A percentile compares a stretch with the other conserved stretches of the same genome.
Evolutionary conservation across 139 green algal species (phyloP).

Genomic region (Tetraselmis chui): DNA sequence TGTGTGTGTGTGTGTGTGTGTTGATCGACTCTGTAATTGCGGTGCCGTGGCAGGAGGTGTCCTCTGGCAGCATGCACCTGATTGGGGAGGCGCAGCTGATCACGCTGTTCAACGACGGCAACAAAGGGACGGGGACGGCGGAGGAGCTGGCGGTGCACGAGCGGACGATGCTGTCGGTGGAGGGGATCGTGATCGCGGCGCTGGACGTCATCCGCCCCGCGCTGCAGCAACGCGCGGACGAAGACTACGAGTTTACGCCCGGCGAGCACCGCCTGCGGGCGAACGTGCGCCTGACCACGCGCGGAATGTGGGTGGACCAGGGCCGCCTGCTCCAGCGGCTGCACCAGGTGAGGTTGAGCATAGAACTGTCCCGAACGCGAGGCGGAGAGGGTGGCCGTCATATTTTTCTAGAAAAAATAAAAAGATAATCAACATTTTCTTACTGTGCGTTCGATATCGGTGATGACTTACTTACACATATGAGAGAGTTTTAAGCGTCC

Average conservation of each 20-base stretch:
- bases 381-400: too few relatives aligned
- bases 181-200: slow-evolving; percentile 85
- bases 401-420: too few relatives aligned
- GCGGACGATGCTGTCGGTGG: slow-evolving; percentile 67
- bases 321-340: slow-evolving; percentile 68
- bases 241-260: neutral
- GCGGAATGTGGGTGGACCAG: slow-evolving; percentile 86
- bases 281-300: slow-evolving; percentile 67
- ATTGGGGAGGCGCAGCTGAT: slow-evolving; percentile 62
- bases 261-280: slow-evolving; percentile 21
- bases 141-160: slow-evolving; percentile 85
- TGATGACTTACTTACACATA: too few relatives aligned
- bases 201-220: slow-evolving; percentile 58
- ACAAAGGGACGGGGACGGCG: slow-evolving; percentile 68
- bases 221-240: slow-evolving; percentile 1
- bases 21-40: too few relatives aligned
- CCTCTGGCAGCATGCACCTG: slow-evolving; percentile 41
- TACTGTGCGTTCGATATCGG: too few relatives aligned
- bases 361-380: too few relatives aligned
- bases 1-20: too few relatives aligned
- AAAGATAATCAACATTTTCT: too few relatives aligned
- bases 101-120: slow-evolving; percentile 92
- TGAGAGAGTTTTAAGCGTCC: too few relatives aligned
- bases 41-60: neutral
- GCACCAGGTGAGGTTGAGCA: slow-evolving; percentile 36